Conservation (phyloP, 176 grass and related monocot species). For the Rhipidocladum racemiflorum region DNA sequence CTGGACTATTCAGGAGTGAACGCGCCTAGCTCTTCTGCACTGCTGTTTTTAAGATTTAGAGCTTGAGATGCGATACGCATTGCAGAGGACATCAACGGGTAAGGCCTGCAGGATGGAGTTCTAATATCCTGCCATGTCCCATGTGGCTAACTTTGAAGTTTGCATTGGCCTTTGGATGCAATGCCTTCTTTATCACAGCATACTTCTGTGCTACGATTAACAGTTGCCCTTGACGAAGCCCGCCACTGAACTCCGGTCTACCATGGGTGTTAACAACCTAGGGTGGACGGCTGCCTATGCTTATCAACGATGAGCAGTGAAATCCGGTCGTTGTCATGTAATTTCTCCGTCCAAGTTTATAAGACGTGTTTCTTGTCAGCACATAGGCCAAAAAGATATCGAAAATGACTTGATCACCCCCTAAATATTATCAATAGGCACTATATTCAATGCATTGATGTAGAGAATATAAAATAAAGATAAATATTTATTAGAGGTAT, state of each 20-base stretch:
- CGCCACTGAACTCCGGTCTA: neutral
- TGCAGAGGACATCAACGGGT: slow-evolving; percentile 21
- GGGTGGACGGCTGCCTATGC: too few relatives aligned
- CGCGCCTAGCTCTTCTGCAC: neutral
- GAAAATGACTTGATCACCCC: too few relatives aligned
- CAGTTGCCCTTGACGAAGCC: neutral
- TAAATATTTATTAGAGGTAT: too few relatives aligned
- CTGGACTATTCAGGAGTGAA: neutral
- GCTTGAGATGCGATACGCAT: neutral
- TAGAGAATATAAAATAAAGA: too few relatives aligned
- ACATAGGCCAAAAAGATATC: too few relatives aligned
- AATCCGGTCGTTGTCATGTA: too few relatives aligned
- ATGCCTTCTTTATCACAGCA: neutral
- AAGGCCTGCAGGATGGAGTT: slow-evolving; percentile 9
- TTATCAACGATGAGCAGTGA: too few relatives aligned
- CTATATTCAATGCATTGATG: too few relatives aligned
- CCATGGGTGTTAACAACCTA: slow-evolving; percentile 29
- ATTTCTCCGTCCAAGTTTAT: too few relatives aligned
- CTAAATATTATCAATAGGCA: too few relatives aligned
- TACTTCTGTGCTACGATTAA: neutral
- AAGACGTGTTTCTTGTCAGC: too few relatives aligned
- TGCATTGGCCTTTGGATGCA: neutral
- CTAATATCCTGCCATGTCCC: neutral
- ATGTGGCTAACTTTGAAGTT: neutral
- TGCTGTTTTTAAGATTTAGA: neutral